Evolutionary conservation across 805 yeast genomes (phyloP), one percentile per base, ranked within the genome.

Genomic region (Candida loeiensis): DNA sequence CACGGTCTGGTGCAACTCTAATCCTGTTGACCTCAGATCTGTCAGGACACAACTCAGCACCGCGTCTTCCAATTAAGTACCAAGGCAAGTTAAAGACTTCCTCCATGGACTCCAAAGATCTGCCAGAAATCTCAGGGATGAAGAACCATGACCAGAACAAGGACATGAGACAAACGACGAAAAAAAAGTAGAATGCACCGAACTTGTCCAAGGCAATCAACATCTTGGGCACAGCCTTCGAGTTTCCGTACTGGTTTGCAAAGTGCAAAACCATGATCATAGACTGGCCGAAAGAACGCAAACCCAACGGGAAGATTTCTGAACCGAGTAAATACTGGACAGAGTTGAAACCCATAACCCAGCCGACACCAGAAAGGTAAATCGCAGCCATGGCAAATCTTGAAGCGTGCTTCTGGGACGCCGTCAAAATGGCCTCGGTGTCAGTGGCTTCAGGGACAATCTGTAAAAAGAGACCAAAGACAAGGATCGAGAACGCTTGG

Each of bases 221-320:
- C 59, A 54, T 53, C 43, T 44, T 45, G 13, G 59, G 59, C 24
- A 54, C 42, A 3, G 59, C 59, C 43, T 54, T 54, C 25, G 58
- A 53, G 45, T 54, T 54, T 38, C 59, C 59, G 43, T 50, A 54
- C 45, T 54, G 59, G 48, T 50, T 53, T 9, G 56, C 59, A 38
- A 54, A 54, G 34, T 54, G 59, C 47, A 54, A 53, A 9, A 54
- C 54, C 59, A 54, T 54, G 18, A 51, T 49, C 24, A 47, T 29
- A 15, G 56, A 51, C 30, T 51, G 56, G 8, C 55, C 58, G 34
- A 54, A 51, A 9, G 56, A 50, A 43, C 59, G 55, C 30, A 51
- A 46, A 26, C 48, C 50, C 44, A 54, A 46, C 16, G 58, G 56
- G 45, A 54, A 54, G 20, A 54, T 53, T 27, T 54, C 59, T 4